phyloP scores from a whole-genome alignment of 2,329 filamentous ascomycete species.

The Cryphonectria radicalis region DNA sequence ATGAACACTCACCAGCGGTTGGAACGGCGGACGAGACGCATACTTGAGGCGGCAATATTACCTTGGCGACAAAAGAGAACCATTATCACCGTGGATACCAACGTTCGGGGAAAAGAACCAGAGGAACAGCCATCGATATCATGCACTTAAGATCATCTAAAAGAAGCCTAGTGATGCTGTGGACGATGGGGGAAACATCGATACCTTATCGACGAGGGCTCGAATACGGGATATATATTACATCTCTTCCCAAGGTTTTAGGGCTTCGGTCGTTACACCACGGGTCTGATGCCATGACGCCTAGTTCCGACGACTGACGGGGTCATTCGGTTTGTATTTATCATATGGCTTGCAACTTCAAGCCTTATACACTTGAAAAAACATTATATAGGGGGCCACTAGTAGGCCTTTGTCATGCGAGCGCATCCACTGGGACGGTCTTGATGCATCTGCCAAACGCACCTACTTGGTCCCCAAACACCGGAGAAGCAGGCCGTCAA shows the following conservation, averaged over 20 bases:
- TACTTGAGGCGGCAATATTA: slow-evolving; percentile 15
- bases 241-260: background rate
- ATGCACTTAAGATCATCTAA: slow-evolving; percentile 2
- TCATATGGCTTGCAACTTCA: background rate
- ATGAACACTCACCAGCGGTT: background rate
- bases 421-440: background rate
- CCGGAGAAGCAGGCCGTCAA: background rate
- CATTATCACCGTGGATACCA: slow-evolving; percentile 12
- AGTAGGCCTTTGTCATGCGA: too few species aligned
- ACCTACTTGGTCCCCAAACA: background rate
- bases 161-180: background rate
- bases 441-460: background rate
- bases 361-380: background rate
- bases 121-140: slow-evolving; percentile 5
- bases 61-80: slow-evolving; percentile 24
- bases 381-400: background rate
- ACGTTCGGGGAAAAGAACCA: background rate
- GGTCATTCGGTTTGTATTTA: background rate
- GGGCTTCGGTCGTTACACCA: background rate
- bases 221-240: background rate
- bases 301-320: background rate
- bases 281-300: background rate
- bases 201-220: background rate
- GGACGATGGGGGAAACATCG: background rate
- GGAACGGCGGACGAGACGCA: slow-evolving; percentile 1